Evolutionary conservation across 2,329 filamentous ascomycete species (phyloP).

Genomic region (Kalmusia sp.): DNA sequence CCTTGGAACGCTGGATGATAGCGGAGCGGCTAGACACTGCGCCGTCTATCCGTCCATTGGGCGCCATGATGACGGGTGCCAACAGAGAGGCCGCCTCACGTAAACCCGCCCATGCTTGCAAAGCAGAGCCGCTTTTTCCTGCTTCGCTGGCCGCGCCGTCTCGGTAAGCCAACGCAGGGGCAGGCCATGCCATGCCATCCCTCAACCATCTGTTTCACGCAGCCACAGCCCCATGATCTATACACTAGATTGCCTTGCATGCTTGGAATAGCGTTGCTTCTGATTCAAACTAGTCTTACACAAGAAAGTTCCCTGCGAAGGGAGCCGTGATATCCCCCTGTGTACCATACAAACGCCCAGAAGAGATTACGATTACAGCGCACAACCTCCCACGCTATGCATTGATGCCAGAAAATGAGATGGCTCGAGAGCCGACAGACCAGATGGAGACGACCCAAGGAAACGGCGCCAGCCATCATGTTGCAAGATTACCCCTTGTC

Average conservation of each 20-base stretch:
- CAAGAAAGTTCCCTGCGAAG: slow-evolving; percentile 10
- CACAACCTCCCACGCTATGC: slow-evolving; percentile 29
- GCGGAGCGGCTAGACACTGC: too few relatives aligned
- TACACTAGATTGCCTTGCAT: too few relatives aligned
- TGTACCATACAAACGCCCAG: slow-evolving; percentile 19
- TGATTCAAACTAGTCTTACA: slow-evolving; percentile 3
- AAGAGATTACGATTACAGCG: slow-evolving; percentile 27
- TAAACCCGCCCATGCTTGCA: too few relatives aligned
- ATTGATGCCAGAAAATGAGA: slow-evolving; percentile 17
- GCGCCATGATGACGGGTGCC: too few relatives aligned
- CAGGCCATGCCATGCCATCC: too few relatives aligned
- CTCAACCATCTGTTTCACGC: too few relatives aligned
- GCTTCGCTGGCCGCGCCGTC: too few relatives aligned
- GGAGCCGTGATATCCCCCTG: slow-evolving; percentile 21
- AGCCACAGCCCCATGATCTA: too few relatives aligned
- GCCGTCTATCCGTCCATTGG: too few relatives aligned
- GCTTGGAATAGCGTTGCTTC: neutral
- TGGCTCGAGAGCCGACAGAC: slow-evolving; percentile 2
- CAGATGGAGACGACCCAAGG: slow-evolving; percentile 17
- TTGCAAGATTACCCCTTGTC: slow-evolving; percentile 20
- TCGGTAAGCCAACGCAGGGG: too few relatives aligned
- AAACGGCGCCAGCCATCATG: slow-evolving; percentile 21
- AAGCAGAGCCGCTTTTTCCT: too few relatives aligned
- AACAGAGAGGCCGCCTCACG: too few relatives aligned
- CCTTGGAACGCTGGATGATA: neutral